Evolutionary conservation across 768 basidiomycete genomes (phyloP).

Genomic region (Omphalotus guepiniiformis): DNA sequence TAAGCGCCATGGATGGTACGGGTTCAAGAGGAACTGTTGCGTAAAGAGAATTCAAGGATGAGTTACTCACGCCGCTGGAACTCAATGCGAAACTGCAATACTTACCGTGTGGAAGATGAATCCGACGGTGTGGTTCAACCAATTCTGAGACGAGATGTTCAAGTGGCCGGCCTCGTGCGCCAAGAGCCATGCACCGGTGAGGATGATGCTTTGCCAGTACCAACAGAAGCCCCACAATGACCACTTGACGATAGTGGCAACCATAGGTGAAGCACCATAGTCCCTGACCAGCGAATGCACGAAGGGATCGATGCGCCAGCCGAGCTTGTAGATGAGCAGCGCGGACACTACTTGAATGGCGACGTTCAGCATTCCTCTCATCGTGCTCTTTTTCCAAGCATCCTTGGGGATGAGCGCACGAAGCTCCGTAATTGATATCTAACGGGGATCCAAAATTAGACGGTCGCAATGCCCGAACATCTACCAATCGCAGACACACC

Average conservation of each 20-base stretch:
- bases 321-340: not conserved
- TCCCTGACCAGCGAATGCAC: not conserved
- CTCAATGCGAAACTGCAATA: not conserved
- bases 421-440: not conserved
- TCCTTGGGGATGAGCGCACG: not conserved
- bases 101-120: constrained; percentile 43
- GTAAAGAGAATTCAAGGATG: constrained; percentile 4
- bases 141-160: constrained; percentile 32
- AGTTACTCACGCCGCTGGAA: constrained; percentile 11
- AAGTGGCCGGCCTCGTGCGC: constrained; percentile 42
- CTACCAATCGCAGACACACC: not conserved
- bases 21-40: constrained; percentile 44
- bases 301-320: not conserved
- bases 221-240: constrained; percentile 5
- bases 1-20: constrained; percentile 65
- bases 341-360: not conserved
- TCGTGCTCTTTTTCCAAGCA: not conserved
- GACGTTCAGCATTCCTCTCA: not conserved
- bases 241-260: not conserved
- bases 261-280: too few species aligned
- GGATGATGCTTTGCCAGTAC: constrained; percentile 5
- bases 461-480: not conserved
- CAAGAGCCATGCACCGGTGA: constrained; percentile 8
- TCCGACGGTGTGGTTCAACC: constrained; percentile 41
- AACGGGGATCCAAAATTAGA: not conserved